Evolutionary conservation across 192 early-diverging fungal genomes (phyloP).

Genomic region (Gigaspora rosea): DNA sequence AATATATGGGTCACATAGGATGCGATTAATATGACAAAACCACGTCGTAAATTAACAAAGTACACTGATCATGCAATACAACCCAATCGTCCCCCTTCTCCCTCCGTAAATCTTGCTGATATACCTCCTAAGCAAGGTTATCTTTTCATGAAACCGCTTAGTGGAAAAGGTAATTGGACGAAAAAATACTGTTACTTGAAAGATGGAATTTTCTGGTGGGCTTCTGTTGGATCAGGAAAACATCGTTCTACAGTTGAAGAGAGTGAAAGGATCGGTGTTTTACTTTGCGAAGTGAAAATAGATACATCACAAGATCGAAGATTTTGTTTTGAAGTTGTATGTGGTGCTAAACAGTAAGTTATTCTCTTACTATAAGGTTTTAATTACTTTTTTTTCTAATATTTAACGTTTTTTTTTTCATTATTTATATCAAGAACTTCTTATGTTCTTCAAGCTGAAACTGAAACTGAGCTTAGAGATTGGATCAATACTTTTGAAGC

Average conservation of each 20-base stretch:
- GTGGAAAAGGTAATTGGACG: conserved; percentile 58
- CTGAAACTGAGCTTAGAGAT: conserved; percentile 64
- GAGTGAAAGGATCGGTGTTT: conserved; percentile 56
- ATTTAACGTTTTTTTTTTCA: neutral
- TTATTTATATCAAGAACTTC: conserved; percentile 30
- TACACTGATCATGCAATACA: conserved; percentile 12
- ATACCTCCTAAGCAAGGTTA: conserved; percentile 68
- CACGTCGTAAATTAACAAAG: neutral
- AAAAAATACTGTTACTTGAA: conserved; percentile 64
- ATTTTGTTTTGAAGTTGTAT: conserved; percentile 72
- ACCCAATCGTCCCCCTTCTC: neutral
- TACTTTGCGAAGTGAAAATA: conserved; percentile 56
- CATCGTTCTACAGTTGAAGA: conserved; percentile 51
- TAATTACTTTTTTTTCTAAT: neutral
- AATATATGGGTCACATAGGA: neutral
- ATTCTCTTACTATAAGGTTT: neutral
- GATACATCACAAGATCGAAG: conserved; percentile 62
- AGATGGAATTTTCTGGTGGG: conserved; percentile 57
- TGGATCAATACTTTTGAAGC: conserved; percentile 67
- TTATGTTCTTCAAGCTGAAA: conserved; percentile 66
- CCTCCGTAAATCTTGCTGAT: neutral
- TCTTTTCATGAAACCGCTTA: conserved; percentile 51
- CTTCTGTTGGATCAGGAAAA: conserved; percentile 47
- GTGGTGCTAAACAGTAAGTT: conserved; percentile 58
- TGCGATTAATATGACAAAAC: conserved; percentile 15